Evolutionary conservation across 805 yeast species (phyloP), one percentile per base, ranked within the genome.

Genomic region (Yamadazyma takamatsuzukensis): DNA sequence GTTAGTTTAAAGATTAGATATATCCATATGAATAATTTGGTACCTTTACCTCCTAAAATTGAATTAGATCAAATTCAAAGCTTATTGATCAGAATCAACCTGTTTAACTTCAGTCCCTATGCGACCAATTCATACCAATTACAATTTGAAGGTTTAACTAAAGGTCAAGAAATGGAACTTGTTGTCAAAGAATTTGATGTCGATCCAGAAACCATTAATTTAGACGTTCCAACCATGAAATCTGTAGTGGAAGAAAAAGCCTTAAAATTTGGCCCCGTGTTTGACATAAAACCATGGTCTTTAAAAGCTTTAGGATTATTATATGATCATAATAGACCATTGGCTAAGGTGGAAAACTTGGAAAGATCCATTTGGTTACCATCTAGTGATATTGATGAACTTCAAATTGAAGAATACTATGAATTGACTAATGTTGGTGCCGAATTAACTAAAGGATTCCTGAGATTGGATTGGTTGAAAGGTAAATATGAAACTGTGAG

Each of bases 331-430:
- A 77, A 79, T 44, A 47, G 59, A 15, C 94, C 97, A 10, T 49
- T 87, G 35, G 61, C 78, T 13, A 71, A 73, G 41, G 83, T 78
- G 15, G 67, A 71, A 42, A 68, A 64, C 37, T 68, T 87, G 40
- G 66, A 74, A 37, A 75, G 97, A 53, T 83, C 83, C 29, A 56
- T 84, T 32, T 90, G 97, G 97, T 66, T 89, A 32, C 90, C 96
- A 2, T 95, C 88, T 43, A 54, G 64, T 72, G 87, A 85, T 75
- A 87, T 43, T 53, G 77, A 47, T 59, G 84, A 32, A 51, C 83
- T 38, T 74, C 86, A 54, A 24, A 68, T 87, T 41, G 95, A 88
- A 53, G 97, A 93, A 54, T 78, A 80, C 51, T 89, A 87, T 54
- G 90, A 87, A 61, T 47, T 88, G 21, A 69, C 78, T 31, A 88